Evolutionary conservation across 139 green algal species (phyloP), one percentile per base, ranked within the genome.

Genomic region (Micractinium sp.): DNA sequence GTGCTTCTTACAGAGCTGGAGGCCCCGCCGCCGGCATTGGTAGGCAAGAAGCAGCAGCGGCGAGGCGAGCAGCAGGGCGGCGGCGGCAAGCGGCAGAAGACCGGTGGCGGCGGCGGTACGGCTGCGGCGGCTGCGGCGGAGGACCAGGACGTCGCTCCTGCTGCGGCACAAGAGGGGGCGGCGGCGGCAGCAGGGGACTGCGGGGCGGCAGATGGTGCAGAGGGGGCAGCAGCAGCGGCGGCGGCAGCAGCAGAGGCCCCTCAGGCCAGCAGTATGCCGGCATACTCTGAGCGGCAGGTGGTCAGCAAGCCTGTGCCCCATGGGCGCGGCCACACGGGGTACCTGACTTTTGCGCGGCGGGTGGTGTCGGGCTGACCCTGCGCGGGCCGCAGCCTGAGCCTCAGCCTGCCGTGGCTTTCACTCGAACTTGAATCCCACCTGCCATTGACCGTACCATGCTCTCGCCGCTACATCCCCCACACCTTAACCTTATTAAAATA

Each of bases 241-340:
- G 1, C 15, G 29, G n/a, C 27, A 67, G 85, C 20, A 67, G 31
- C 31, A 47, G 74, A n/a, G 13, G 33, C 36, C 3, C 25, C 47
- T 39, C n/a, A 16, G 33, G 47, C 56, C 33, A 80, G 83, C 82
- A 66, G 88, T 18, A 87, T 36, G 87, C n/a, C 85, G 67, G 47
- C 47, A 9, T 56, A 56, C 9, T 56, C 19, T 77, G 82, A 82
- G 77, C 82, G 47, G 83, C 85, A 74, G 36, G 77, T 38, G n/a
- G 82, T 77, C 79, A 81, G 66, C 81, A 89, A 92, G 83, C 97
- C 97, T 0, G 27, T 79, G 0, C 87, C 94, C 69, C 92, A 94
- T 31, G 93, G 94, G 14, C 91, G 95, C 29, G 96, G 96, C 0
- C 97, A 99, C 89, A 99, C 97, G 7, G 97, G 96, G 0, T 99